Conservation (phyloP, 495 filamentous ascomycete genomes). For the Podospora sp. region DNA sequence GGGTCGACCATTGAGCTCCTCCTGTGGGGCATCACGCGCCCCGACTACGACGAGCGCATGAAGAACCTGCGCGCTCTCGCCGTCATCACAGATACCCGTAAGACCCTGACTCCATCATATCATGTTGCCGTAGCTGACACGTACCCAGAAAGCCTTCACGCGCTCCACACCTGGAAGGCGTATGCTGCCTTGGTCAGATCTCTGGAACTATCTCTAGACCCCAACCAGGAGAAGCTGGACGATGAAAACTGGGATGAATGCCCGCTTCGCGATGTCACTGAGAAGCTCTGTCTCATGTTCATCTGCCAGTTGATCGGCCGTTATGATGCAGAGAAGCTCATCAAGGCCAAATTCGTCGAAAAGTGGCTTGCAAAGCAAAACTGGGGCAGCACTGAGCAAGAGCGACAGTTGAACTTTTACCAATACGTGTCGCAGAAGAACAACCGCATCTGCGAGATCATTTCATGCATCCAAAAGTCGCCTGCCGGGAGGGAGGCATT, state of each 20-base stretch:
- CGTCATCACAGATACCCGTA: slow-evolving; percentile 36
- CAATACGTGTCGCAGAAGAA: slow-evolving; percentile 44
- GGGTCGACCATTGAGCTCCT: slow-evolving; percentile 42
- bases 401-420: slow-evolving; percentile 49
- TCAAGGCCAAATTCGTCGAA: slow-evolving; percentile 55
- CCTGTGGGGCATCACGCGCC: slow-evolving; percentile 53
- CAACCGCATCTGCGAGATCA: slow-evolving; percentile 52
- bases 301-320: slow-evolving; percentile 47
- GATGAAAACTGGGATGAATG: slow-evolving; percentile 55
- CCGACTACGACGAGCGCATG: slow-evolving; percentile 54
- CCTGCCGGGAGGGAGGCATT: slow-evolving; percentile 45
- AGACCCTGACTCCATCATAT: slow-evolving; percentile 9
- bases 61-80: slow-evolving; percentile 51
- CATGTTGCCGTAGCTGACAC: background rate
- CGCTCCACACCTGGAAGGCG: slow-evolving; percentile 45
- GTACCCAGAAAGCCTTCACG: slow-evolving; percentile 29
- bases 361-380: slow-evolving; percentile 60
- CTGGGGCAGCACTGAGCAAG: slow-evolving; percentile 51
- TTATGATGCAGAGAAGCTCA: slow-evolving; percentile 43
- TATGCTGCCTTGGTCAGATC: slow-evolving; percentile 57
- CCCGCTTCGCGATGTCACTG: slow-evolving; percentile 53
- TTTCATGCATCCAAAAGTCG: slow-evolving; percentile 39
- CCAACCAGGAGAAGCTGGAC: slow-evolving; percentile 51
- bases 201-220: slow-evolving; percentile 53
- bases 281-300: slow-evolving; percentile 54